These are phyloP conservation scores for Cercospora zeina DNA, from an alignment of 2,329 filamentous ascomycete genomes.

Conservation along the genomic window DNA sequence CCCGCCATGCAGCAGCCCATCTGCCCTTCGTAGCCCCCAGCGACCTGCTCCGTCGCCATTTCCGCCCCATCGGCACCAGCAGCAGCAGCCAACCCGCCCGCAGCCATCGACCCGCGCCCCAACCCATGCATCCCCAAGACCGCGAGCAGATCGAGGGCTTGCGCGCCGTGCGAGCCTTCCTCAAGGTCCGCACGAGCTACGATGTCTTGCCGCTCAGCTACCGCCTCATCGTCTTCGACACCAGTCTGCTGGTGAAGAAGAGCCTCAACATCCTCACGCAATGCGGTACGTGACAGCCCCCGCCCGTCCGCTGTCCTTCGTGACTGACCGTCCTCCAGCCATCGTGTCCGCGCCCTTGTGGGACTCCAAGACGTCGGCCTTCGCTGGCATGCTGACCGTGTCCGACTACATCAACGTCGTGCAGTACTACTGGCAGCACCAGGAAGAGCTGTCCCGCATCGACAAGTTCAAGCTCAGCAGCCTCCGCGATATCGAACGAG, in stretches of 20 bases:
- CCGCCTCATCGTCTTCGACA: constrained; percentile 93
- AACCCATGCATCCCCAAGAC: constrained; percentile 55
- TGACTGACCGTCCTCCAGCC: constrained; percentile 55
- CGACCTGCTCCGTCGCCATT: constrained; percentile 24
- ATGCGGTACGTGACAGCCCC: constrained; percentile 65
- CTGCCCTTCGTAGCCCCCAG: constrained; percentile 28
- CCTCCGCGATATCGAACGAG: constrained; percentile 91
- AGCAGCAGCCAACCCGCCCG: constrained; percentile 2
- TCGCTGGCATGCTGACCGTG: constrained; percentile 90
- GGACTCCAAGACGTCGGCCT: constrained; percentile 90
- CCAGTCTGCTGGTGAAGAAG: constrained; percentile 92
- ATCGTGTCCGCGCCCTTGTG: constrained; percentile 97
- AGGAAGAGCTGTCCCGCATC: constrained; percentile 82
- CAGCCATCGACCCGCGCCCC: neutral
- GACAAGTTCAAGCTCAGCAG: constrained; percentile 93
- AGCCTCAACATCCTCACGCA: constrained; percentile 93
- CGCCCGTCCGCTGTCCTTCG: neutral
- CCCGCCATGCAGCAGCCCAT: constrained; percentile 12
- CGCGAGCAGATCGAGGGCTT: constrained; percentile 76
- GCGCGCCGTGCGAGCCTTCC: constrained; percentile 88
- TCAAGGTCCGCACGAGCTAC: constrained; percentile 94
- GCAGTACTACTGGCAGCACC: constrained; percentile 98
- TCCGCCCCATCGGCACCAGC: constrained; percentile 7
- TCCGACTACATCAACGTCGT: constrained; percentile 99
- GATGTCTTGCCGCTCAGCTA: constrained; percentile 96